Evolutionary conservation across 1,284 basidiomycete species (phyloP).

Genomic region (Sanguinoderma infundibulare): DNA sequence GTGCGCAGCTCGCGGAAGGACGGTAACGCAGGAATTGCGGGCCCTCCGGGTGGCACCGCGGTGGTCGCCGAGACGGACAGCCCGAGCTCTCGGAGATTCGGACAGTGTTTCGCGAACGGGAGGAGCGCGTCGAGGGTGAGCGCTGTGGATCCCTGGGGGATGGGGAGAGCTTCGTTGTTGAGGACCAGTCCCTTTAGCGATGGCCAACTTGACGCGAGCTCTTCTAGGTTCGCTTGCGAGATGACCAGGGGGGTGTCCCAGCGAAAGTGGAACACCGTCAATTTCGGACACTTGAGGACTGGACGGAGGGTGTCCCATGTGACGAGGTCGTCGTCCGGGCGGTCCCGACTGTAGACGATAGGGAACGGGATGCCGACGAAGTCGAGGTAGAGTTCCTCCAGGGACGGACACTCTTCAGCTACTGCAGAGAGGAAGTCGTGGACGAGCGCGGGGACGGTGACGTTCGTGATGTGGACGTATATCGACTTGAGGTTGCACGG

Average conservation of each 20-base stretch:
- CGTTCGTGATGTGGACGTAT: conserved; percentile 29
- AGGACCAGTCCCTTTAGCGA: conserved; percentile 50
- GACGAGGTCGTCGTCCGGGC: conserved; percentile 37
- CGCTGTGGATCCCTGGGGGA: conserved; percentile 30
- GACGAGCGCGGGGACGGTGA: conserved; percentile 46
- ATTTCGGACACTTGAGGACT: conserved; percentile 46
- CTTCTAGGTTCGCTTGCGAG: conserved; percentile 50
- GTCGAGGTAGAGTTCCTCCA: conserved; percentile 46
- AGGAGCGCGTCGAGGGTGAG: conserved; percentile 56
- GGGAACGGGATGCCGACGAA: conserved; percentile 23
- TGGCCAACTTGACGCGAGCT: conserved; percentile 55
- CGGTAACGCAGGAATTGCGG: background rate
- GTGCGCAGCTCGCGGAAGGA: conserved; percentile 1
- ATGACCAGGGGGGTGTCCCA: conserved; percentile 57
- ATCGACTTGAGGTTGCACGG: conserved; percentile 53
- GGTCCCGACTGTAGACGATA: conserved; percentile 9
- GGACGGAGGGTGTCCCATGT: conserved; percentile 54
- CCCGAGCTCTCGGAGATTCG: conserved; percentile 52
- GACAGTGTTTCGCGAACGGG: conserved; percentile 59
- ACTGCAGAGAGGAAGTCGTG: conserved; percentile 48
- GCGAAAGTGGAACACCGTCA: conserved; percentile 53
- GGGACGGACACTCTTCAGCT: conserved; percentile 48
- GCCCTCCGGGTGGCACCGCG: conserved; percentile 8
- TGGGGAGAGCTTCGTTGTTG: conserved; percentile 52
- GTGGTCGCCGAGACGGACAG: conserved; percentile 51